Evolutionary conservation across 2,329 filamentous ascomycete species (phyloP).

Genomic region (Magnaporthiopsis incrustans): DNA sequence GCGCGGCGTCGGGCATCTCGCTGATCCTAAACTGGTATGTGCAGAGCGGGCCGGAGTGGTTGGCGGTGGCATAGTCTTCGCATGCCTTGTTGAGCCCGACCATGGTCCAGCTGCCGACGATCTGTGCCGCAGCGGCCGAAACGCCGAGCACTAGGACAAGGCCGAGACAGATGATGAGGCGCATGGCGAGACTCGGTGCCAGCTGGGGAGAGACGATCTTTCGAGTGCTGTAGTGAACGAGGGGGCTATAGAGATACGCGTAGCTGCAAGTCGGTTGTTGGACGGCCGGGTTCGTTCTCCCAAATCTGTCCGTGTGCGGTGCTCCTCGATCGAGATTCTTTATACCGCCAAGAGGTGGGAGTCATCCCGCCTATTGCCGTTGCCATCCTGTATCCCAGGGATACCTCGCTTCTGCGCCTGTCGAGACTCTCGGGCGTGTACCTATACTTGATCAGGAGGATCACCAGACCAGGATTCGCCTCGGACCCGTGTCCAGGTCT

Average conservation of each 20-base stretch:
- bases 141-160: not conserved
- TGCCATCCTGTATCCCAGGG: not conserved
- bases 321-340: not conserved
- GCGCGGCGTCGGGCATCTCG: not conserved
- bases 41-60: not conserved
- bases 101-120: constrained; percentile 1
- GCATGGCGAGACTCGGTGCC: not conserved
- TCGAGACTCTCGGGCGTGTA: not conserved
- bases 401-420: not conserved
- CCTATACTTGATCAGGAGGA: not conserved
- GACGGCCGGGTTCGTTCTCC: not conserved
- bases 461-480: not conserved
- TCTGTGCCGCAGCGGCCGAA: not conserved
- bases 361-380: not conserved
- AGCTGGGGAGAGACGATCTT: not conserved
- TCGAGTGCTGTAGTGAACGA: not conserved
- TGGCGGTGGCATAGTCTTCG: not conserved
- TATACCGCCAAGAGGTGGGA: not conserved
- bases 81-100: not conserved
- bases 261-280: not conserved
- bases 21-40: constrained; percentile 3
- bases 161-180: not conserved
- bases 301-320: not conserved
- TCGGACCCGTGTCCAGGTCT: not conserved
- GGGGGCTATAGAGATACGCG: not conserved